Evolutionary conservation across 1,284 basidiomycete species (phyloP).

Genomic region (Pholiota adiposa): DNA sequence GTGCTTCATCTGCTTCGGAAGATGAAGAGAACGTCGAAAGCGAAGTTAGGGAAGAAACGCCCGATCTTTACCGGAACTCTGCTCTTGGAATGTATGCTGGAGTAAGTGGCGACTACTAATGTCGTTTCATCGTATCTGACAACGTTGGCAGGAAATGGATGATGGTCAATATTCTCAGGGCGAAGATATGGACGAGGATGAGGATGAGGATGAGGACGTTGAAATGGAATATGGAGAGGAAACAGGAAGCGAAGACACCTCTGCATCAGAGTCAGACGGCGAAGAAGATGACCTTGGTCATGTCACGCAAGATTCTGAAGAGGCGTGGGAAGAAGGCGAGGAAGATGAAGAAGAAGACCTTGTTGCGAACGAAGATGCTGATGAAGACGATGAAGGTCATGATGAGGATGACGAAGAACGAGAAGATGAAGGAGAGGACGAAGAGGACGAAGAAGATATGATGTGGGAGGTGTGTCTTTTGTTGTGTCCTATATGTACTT

Average conservation of each 20-base stretch:
- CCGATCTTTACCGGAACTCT: conserved; percentile 96
- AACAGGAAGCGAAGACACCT: conserved; percentile 80
- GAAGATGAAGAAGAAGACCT: conserved; percentile 64
- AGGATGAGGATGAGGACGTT: conserved; percentile 81
- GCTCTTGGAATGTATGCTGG: conserved; percentile 95
- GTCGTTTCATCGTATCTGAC: conserved; percentile 13
- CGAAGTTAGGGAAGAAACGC: conserved; percentile 76
- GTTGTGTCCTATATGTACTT: background rate
- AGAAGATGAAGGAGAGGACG: conserved; percentile 46
- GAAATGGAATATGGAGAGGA: conserved; percentile 89
- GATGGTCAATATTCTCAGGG: conserved; percentile 74
- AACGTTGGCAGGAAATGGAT: conserved; percentile 73
- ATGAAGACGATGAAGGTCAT: conserved; percentile 49
- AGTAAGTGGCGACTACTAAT: conserved; percentile 49
- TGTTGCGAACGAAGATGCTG: conserved; percentile 58
- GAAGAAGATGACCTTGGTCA: conserved; percentile 67
- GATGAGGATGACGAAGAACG: conserved; percentile 41
- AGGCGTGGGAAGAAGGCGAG: conserved; percentile 69
- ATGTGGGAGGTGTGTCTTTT: conserved; percentile 70
- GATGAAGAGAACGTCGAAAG: conserved; percentile 68
- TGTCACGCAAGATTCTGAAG: conserved; percentile 65
- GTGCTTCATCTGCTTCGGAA: conserved; percentile 61
- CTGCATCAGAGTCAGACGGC: conserved; percentile 69
- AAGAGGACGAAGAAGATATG: conserved; percentile 54
- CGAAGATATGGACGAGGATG: conserved; percentile 83